Percentiles rank a stretch among this genome's conserved stretches.
These are phyloP conservation scores for Kazachstania viticola DNA, from an alignment of 805 yeast genomes.

Conservation along the genomic window DNA sequence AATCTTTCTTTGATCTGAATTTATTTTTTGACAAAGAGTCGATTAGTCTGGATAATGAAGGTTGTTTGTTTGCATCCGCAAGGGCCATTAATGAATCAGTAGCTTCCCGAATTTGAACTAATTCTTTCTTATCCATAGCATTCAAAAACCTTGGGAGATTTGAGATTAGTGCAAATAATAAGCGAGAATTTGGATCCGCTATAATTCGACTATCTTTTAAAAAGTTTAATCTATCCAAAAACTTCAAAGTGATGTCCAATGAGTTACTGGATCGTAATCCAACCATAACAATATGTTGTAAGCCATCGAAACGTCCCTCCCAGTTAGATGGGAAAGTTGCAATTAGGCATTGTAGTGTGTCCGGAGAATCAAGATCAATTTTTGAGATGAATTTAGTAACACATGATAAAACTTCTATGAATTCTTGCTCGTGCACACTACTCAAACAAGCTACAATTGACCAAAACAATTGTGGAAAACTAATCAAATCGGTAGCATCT, in stretches of 20 bases:
- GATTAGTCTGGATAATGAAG: slow-evolving; percentile 57
- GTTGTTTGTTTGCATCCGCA: slow-evolving; percentile 46
- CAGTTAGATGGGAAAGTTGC: slow-evolving; percentile 88
- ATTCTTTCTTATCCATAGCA: slow-evolving; percentile 51
- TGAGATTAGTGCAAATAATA: slow-evolving; percentile 61
- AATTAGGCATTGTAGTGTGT: slow-evolving; percentile 70
- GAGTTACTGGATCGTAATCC: slow-evolving; percentile 79
- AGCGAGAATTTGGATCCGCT: slow-evolving; percentile 56
- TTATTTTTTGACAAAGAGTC: slow-evolving; percentile 65
- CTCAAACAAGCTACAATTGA: slow-evolving; percentile 82
- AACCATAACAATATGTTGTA: slow-evolving; percentile 64
- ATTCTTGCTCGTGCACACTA: slow-evolving; percentile 88
- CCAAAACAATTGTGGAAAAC: slow-evolving; percentile 94
- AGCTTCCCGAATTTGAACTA: slow-evolving; percentile 40
- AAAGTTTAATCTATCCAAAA: slow-evolving; percentile 59
- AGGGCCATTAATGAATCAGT: slow-evolving; percentile 48
- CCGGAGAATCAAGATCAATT: slow-evolving; percentile 76
- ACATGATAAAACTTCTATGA: slow-evolving; percentile 74
- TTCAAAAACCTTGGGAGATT: slow-evolving; percentile 79
- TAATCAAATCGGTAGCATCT: slow-evolving; percentile 63
- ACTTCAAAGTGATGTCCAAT: slow-evolving; percentile 62
- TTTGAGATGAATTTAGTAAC: slow-evolving; percentile 74
- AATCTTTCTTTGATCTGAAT: slow-evolving; percentile 85
- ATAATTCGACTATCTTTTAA: slow-evolving; percentile 65
- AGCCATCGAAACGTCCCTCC: slow-evolving; percentile 90